Percentiles rank a stretch among this genome's conserved stretches.
phyloP scores from a whole-genome alignment of 2,329 filamentous ascomycete genomes.

The Teratosphaeria epicoccoides region DNA sequence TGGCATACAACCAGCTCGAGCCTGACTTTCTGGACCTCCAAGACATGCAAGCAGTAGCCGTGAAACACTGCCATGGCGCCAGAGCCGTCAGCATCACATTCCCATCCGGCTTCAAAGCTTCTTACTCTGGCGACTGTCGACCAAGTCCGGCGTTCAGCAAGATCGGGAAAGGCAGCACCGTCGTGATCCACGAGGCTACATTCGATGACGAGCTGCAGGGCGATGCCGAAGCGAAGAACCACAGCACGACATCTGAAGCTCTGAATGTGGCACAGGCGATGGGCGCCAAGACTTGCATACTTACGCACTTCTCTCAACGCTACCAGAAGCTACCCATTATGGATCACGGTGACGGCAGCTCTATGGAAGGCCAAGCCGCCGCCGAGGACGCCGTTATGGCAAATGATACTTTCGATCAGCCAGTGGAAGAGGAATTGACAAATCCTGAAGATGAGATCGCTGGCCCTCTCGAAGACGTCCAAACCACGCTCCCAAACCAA shows the following conservation, averaged over 20 bases:
- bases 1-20: constrained; percentile 12
- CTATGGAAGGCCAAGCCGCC: constrained; percentile 4
- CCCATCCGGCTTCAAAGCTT: constrained; percentile 69
- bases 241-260: constrained; percentile 81
- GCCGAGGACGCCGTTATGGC: not conserved
- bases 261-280: constrained; percentile 66
- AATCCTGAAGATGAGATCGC: constrained; percentile 16
- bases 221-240: constrained; percentile 79
- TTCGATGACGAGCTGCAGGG: constrained; percentile 75
- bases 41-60: constrained; percentile 55
- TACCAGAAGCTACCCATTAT: constrained; percentile 65
- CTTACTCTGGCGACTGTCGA: constrained; percentile 89
- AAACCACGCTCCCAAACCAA: constrained; percentile 16
- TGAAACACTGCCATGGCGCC: constrained; percentile 70
- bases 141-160: constrained; percentile 59
- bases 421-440: constrained; percentile 10
- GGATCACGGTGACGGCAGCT: constrained; percentile 27
- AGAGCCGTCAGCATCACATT: constrained; percentile 70
- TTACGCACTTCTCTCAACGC: constrained; percentile 92
- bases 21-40: constrained; percentile 48
- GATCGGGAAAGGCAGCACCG: constrained; percentile 64
- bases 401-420: not conserved
- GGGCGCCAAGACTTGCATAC: constrained; percentile 65
- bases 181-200: constrained; percentile 91
- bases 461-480: constrained; percentile 14